Evolutionary conservation across 306 rosid species (phyloP), one percentile per base, ranked within the genome.

Genomic region (Prunus davidiana): DNA sequence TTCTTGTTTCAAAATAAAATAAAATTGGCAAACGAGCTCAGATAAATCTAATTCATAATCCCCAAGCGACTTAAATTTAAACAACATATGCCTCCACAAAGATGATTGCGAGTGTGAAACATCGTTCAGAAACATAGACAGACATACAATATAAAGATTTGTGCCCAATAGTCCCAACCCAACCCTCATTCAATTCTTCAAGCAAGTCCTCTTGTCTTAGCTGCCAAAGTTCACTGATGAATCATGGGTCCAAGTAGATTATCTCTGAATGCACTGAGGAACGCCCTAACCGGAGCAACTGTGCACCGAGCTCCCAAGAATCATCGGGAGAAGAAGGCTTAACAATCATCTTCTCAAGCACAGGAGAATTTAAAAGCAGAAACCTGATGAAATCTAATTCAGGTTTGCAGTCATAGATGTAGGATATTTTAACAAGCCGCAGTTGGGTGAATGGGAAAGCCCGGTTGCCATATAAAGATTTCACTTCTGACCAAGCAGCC

Each of bases 341-440:
- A 72, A 90, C 85, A n/a, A 49, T 69, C 92, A 90, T 81, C 79
- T 60, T 80, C 79, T 86, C 84, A 22, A 90, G 87, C 65, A 71
- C 79, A 0, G 84, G 88, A 24, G 88, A 83, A 71, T 45, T 50
- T 58, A 43, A 72, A 64, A 90, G 88, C 65, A 88, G 69, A 64
- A 86, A 80, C 41, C 22, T 57, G 82, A 90, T 82, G 43, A 90
- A 83, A 79, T 83, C 87, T 41, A 88, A 54, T 51, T 90, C 93
- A 18, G 81, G 27, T 78, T 83, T 76, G 58, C 20, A 34, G 27
- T 85, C 87, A 68, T 66, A 24, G 47, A 84, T 54, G 58, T 82
- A 82, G 22, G 78, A 76, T 76, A 86, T 69, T 79, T 77, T 83
- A 77, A 86, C 89, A 34, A 12, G 46, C 27, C 34, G 84, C 74